These are phyloP conservation scores for Candida coleopterorum DNA, from an alignment of 805 yeast species.

Conservation along the genomic window DNA sequence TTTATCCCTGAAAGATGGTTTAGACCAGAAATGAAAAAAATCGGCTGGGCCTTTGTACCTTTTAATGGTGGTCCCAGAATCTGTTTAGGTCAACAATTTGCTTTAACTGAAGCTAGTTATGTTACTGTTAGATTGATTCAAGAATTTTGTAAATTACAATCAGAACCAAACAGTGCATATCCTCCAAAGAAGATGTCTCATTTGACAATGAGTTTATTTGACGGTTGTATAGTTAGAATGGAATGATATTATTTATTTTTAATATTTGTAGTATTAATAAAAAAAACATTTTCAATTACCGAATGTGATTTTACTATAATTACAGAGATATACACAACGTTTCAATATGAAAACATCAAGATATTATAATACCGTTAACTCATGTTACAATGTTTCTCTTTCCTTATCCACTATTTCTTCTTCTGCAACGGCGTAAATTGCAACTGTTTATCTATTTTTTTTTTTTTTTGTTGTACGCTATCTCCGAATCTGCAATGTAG, in stretches of 20 bases:
- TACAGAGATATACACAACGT: no score
- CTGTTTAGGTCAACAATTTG: conserved; percentile 54
- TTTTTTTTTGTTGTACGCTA: no score
- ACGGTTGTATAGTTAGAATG: conserved; percentile 6
- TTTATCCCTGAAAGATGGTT: conserved; percentile 39
- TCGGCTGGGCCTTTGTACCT: conserved; percentile 48
- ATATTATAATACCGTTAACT: no score
- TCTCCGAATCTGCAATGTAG: neutral
- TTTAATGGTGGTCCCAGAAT: conserved; percentile 56
- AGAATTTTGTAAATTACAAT: conserved; percentile 14
- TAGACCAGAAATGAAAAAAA: conserved; percentile 24
- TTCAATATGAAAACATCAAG: no score
- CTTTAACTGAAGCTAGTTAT: conserved; percentile 48
- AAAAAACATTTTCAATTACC: no score
- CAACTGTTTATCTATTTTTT: no score
- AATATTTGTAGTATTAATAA: no score
- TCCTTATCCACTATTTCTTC: no score
- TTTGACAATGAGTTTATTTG: conserved; percentile 21
- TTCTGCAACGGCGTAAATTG: no score
- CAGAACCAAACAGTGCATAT: conserved; percentile 12
- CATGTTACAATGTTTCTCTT: no score
- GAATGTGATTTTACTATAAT: no score
- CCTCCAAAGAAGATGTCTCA: conserved; percentile 25
- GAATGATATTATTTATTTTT: no score
- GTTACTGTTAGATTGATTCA: conserved; percentile 30